phyloP scores from a whole-genome alignment of 768 basidiomycete genomes.

The Lactarius tabidus region DNA sequence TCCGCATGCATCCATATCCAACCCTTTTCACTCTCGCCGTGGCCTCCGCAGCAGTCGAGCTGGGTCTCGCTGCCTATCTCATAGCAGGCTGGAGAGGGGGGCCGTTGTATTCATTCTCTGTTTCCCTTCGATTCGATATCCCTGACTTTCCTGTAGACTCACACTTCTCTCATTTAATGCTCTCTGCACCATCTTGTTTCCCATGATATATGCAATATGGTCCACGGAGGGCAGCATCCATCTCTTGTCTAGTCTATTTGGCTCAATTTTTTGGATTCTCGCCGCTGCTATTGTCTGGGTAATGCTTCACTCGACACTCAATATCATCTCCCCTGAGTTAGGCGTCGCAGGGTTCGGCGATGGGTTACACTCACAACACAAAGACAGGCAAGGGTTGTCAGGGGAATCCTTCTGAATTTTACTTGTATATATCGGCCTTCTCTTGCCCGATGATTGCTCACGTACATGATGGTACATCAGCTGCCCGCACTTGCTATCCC shows the following conservation, averaged over 20 bases:
- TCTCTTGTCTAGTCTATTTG: constrained; percentile 70
- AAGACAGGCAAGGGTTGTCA: constrained; percentile 5
- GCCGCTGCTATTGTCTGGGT: constrained; percentile 68
- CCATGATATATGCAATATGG: constrained; percentile 67
- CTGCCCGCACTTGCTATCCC: constrained; percentile 69
- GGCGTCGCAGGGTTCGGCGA: constrained; percentile 52
- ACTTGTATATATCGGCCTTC: not conserved
- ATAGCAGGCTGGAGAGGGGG: constrained; percentile 32
- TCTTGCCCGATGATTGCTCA: not conserved
- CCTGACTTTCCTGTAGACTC: constrained; percentile 35
- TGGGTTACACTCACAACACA: constrained; percentile 57
- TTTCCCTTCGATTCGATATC: constrained; percentile 38
- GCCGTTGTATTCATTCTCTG: not conserved
- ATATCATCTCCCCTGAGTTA: constrained; percentile 6
- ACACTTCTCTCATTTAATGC: constrained; percentile 61
- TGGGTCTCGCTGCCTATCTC: constrained; percentile 71
- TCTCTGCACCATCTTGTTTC: constrained; percentile 72
- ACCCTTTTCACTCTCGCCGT: constrained; percentile 51
- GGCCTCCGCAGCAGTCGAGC: constrained; percentile 63
- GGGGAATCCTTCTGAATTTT: not conserved
- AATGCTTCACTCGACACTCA: constrained; percentile 26
- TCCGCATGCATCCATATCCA: constrained; percentile 30
- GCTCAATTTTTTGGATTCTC: constrained; percentile 70
- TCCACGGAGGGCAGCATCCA: constrained; percentile 61
- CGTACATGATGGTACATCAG: constrained; percentile 38